Evolutionary conservation across 2,329 filamentous ascomycete genomes (phyloP).

Genomic region (Helotiales sp.): DNA sequence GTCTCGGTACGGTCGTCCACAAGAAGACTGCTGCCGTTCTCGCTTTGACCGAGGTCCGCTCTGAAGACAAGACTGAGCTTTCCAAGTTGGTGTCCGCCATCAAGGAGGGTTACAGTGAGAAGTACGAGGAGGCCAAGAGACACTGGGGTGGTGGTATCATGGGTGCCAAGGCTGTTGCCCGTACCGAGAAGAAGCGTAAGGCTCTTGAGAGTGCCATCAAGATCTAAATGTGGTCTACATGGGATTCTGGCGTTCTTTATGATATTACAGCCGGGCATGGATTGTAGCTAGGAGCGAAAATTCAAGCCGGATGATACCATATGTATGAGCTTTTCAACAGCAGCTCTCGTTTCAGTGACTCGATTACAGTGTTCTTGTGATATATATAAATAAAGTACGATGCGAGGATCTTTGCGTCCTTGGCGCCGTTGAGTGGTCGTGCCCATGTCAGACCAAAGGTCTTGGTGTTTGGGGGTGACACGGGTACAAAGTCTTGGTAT

Average conservation of each 20-base stretch:
- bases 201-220: slow-evolving; percentile 93
- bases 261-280: slow-evolving; percentile 35
- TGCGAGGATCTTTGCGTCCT: too few species aligned
- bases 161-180: slow-evolving; percentile 86
- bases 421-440: too few species aligned
- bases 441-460: background rate
- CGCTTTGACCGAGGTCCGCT: slow-evolving; percentile 92
- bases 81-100: slow-evolving; percentile 93
- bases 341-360: background rate
- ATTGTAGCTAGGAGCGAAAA: slow-evolving; percentile 36
- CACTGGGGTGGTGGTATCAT: slow-evolving; percentile 99
- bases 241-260: slow-evolving; percentile 34
- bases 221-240: slow-evolving; percentile 66
- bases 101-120: slow-evolving; percentile 98
- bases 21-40: slow-evolving; percentile 99
- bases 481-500: background rate
- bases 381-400: too few species aligned
- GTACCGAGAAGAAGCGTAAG: slow-evolving; percentile 71
- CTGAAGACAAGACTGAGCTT: slow-evolving; percentile 97
- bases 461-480: background rate
- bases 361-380: background rate
- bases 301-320: slow-evolving; percentile 38
- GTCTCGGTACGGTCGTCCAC: slow-evolving; percentile 98
- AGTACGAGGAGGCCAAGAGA: slow-evolving; percentile 86
- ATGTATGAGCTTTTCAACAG: too few species aligned